A percentile compares a stretch with the other conserved stretches of the same genome.
Evolutionary conservation across 2,329 filamentous ascomycete species (phyloP).

Genomic region (Aureobasidium leucospermi): DNA sequence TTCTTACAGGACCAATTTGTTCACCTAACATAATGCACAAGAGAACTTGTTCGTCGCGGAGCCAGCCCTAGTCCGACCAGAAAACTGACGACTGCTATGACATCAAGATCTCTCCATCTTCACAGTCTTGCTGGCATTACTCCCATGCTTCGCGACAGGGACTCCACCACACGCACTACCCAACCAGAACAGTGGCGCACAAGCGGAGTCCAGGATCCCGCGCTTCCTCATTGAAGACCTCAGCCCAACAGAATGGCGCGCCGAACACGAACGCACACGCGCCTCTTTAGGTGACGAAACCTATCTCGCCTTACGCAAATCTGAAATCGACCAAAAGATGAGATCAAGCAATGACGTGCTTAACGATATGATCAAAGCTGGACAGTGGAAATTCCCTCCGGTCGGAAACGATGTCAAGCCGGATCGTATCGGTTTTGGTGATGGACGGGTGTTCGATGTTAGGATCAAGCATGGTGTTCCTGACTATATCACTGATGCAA

Average conservation of each 20-base stretch:
- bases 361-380: neutral
- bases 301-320: neutral
- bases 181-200: neutral
- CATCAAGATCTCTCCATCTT: too few relatives aligned
- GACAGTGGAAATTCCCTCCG: neutral
- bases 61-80: too few relatives aligned
- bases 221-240: neutral
- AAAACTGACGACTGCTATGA: too few relatives aligned
- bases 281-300: neutral
- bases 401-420: neutral
- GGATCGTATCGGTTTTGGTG: neutral
- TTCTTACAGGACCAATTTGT: too few relatives aligned
- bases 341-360: neutral
- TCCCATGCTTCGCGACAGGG: too few relatives aligned
- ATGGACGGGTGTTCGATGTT: neutral
- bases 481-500: neutral
- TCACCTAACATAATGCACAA: too few relatives aligned
- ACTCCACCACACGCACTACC: too few relatives aligned
- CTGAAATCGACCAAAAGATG: neutral
- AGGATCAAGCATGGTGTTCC: neutral
- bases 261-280: neutral
- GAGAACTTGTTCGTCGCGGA: too few relatives aligned
- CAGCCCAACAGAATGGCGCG: neutral
- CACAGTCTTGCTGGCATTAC: too few relatives aligned
- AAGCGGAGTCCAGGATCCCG: neutral